Base-by-base conservation (phyloP, 2,329 filamentous ascomycete genomes). In the Aspergillus versicolor region DNA sequence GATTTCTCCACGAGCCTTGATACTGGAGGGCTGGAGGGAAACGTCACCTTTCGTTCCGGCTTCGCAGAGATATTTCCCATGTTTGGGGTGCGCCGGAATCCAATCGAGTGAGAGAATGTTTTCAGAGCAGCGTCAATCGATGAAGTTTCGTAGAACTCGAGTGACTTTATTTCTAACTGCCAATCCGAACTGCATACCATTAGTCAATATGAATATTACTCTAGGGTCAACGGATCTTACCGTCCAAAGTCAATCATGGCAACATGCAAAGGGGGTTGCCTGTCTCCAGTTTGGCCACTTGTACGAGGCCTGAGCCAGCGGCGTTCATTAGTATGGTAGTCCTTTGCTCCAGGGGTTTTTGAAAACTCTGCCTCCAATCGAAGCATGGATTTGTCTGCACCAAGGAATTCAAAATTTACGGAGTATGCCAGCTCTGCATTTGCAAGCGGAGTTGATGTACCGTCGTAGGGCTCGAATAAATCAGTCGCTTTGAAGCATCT, bases 391-490 rank as follows among this genome's bases (percentile, higher is more conserved):
- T 69, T 64, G 15, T 67, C 59, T 5, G 57, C 52, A 3, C 65
- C 69, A 13, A 65, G 27, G 27, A 78, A 78, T 44, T 79, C 75
- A 47, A 79, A 75, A 38, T 70, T 74, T 2, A 74, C 74, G 2
- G 74, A 73, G 57, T 75, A 77, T 3, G 64, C 64, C 7, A 70
- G 70, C 21, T 70, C 68, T 7, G 65, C 61, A 8, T 62, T 48
- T 48, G 63, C 52, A 17, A 72, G 59, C 6, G 64, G 67, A 44
- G 38, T 37, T 15, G 61, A 56, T 37, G 61, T 61, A 41, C 32
- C 58, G 27, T 63, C 63, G 43, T 61, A 66, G 17, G 65, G 69
- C 44, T 67, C 67, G 40, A 73, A 67, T 11, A 74, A 64, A 43
- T 67, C 58, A 19, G 43, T 61, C 6, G 69, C 72, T 22, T 57